Percentiles rank a stretch among this genome's conserved stretches.
These are phyloP conservation scores for Debaryomyces hansenii DNA, from an alignment of 805 yeast species.

Conservation along the genomic window DNA sequence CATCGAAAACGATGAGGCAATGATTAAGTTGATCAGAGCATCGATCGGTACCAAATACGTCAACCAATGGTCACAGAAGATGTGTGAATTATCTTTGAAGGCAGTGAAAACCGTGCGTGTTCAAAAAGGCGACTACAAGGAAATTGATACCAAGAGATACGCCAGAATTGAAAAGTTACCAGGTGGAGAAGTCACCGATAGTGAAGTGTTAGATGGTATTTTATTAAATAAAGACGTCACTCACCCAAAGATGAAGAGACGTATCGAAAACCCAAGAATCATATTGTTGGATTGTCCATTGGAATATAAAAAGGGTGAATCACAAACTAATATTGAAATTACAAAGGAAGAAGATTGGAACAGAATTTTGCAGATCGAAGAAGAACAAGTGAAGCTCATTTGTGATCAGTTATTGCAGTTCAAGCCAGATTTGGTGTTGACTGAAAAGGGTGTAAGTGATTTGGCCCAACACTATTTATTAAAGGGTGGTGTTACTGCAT, in stretches of 20 bases:
- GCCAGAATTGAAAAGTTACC: conserved; percentile 94
- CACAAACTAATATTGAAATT: conserved; percentile 96
- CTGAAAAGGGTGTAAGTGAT: conserved; percentile 98
- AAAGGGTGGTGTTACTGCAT: conserved; percentile 88
- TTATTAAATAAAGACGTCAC: conserved; percentile 94
- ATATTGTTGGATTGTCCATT: conserved; percentile 92
- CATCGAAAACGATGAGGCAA: conserved; percentile 76
- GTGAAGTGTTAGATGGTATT: conserved; percentile 86
- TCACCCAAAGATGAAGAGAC: conserved; percentile 97
- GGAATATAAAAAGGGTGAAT: conserved; percentile 98
- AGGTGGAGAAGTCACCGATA: conserved; percentile 95
- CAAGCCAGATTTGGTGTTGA: conserved; percentile 91
- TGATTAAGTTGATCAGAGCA: conserved; percentile 82
- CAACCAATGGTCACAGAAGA: conserved; percentile 82
- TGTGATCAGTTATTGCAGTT: conserved; percentile 82
- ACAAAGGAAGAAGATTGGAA: conserved; percentile 96
- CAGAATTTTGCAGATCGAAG: conserved; percentile 92
- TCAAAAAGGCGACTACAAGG: conserved; percentile 62
- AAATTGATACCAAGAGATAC: conserved; percentile 90
- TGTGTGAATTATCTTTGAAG: conserved; percentile 84
- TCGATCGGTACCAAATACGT: conserved; percentile 96
- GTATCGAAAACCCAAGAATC: conserved; percentile 84
- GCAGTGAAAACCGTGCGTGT: conserved; percentile 84
- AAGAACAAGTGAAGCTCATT: conserved; percentile 87
- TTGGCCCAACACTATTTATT: conserved; percentile 94